These are phyloP conservation scores for Aureobasidium subglaciale DNA, from an alignment of 2,329 filamentous ascomycete species.

Conservation along the genomic window DNA sequence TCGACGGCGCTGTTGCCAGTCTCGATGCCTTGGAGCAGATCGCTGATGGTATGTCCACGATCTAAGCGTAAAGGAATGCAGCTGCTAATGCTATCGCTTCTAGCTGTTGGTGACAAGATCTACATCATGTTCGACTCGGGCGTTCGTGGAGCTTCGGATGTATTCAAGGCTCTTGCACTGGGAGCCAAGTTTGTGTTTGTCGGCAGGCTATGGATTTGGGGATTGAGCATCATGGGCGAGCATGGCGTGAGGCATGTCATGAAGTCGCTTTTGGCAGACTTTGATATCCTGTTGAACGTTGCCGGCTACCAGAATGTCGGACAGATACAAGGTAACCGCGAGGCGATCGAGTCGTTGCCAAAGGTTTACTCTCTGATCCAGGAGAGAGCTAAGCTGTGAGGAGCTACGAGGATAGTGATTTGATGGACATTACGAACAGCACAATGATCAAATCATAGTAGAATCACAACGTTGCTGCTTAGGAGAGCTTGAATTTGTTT, in stretches of 20 bases:
- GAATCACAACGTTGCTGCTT: too few species aligned
- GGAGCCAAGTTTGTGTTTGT: conserved; percentile 58
- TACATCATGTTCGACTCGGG: conserved; percentile 57
- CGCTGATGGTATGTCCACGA: conserved; percentile 36
- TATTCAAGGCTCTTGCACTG: conserved; percentile 55
- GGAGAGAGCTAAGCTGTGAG: conserved; percentile 10
- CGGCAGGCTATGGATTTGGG: conserved; percentile 55
- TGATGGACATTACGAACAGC: neutral
- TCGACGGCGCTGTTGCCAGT: conserved; percentile 54
- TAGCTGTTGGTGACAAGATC: conserved; percentile 42
- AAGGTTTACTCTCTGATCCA: neutral
- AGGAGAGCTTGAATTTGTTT: neutral
- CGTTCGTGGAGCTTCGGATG: conserved; percentile 49
- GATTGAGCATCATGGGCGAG: conserved; percentile 53
- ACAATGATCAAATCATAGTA: too few species aligned
- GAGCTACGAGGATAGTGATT: neutral
- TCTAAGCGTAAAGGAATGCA: neutral
- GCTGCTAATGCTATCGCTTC: neutral
- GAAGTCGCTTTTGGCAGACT: conserved; percentile 53
- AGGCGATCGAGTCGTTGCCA: conserved; percentile 8
- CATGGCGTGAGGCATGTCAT: conserved; percentile 55
- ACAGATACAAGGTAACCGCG: conserved; percentile 36
- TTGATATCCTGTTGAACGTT: conserved; percentile 56
- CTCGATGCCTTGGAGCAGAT: conserved; percentile 56
- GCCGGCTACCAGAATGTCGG: conserved; percentile 47